Base-by-base conservation (phyloP, 441 rosid genomes). In the Breynia disticha region DNA sequence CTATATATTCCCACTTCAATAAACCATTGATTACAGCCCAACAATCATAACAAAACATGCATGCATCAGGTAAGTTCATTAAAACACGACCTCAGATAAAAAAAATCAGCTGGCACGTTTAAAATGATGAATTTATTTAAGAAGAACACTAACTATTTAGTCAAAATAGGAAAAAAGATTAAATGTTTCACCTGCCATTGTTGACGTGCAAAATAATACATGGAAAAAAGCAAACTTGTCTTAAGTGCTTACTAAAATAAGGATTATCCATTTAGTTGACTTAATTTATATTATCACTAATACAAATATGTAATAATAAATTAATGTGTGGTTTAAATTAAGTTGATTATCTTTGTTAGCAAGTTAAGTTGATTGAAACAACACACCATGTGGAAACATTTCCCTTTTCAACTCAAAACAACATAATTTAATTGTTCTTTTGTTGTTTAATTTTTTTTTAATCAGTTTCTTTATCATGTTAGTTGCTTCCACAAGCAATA, bases 341-440 rank as follows among this genome's bases (percentile, higher is more conserved):
- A 16, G 18, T 18, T 9, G 12, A 45, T 52, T 57, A 52, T 56
- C 69, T 63, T 72, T 39, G 47, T 64, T 35, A 62, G 58, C 75
- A 76, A 67, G 72, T 58, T 64, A 66, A 72, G 71, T 52, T 69
- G 70, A 64, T 72, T 75, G 72, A 61, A 48, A 32, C 19, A 37
- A 50, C 76, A 71, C 68, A 73, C 59, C 65, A 66, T 19, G 57
- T 66, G 39, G 18, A 22, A 48, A 11, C 17, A 41, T 20, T 44
- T 50, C n/a, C 48, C 39, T 39, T 54, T 39, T 12, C 14, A 45
- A 16, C 13, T 11, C 44, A 41, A 41, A 41, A 41, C 44, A 41
- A 3, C 7, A 41, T 41, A 41, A 41, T 41, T 41, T 11, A 41
- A 11, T 41, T 11, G 13, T 41, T 41, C 44, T 53, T 53, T 19